Evolutionary conservation across 2,329 filamentous ascomycete species (phyloP), one percentile per base, ranked within the genome.

Genomic region (Arthrobotrys sphaeroides): DNA sequence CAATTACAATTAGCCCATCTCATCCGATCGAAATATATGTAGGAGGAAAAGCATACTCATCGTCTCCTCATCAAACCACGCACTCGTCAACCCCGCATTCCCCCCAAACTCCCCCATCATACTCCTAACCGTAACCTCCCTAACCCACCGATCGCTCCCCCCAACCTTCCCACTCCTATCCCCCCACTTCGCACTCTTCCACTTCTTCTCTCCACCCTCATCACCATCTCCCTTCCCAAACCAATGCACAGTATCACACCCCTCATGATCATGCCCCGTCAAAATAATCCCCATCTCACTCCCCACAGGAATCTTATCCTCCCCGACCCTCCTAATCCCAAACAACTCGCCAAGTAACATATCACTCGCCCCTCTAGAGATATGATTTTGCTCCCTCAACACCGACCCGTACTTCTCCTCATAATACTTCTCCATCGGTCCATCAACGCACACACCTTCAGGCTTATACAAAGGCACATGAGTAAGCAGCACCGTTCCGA

Each of bases 101-200:
- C 95, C 95, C n/a, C 89, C 90, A 82, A 91, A 99, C 68, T 92
- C 91, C 67, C 95, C 95, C 95, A 99, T 99, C 93, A 99, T 98
- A 82, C 93, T 97, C 73, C 94, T 89, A 1, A 99, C 91, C 0
- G 95, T 99, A 78, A 98, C 89, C 83, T 99, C 95, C 26, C 94
- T 86, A 4, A 97, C 78, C 3, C 83, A 84, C 1, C 82, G 78
- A 1, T 82, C 81, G 5, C 82, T 83, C 0, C 84, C 80, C 10
- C 81, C 81, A 3, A 79, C 78, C 9, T 82, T 80, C 0, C 86
- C 86, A 31, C 68, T 73, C 57, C 47, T 74, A 24, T 69, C 53
- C 62, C 55, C 77, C 53, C 74, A 42, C 22, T 77, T 77, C 4
- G 57, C 59, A 6, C 77, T 64, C 43, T 76, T 76, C 73, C 73